Evolutionary conservation across 805 yeast genomes (phyloP), one percentile per base, ranked within the genome.

Genomic region (Metschnikowia gelsemii): DNA sequence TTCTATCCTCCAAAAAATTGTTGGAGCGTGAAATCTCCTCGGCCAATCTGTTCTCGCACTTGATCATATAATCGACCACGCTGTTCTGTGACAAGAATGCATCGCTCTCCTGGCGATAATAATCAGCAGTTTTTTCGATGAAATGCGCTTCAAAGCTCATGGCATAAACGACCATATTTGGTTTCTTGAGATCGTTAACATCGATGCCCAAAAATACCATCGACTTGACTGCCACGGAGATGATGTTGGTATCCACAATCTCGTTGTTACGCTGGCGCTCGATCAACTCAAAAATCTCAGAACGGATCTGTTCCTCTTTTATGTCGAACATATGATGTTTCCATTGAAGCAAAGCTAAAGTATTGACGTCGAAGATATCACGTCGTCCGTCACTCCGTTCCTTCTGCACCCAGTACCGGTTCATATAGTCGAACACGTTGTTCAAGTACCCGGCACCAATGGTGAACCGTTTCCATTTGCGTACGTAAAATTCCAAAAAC

Each of bases 341-440:
- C 99, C 99, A 93, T 35, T 87, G 82, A 51, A 89, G 73, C 38
- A 91, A 69, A 38, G 96, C 85, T 49, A 93, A 71, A 4, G 96
- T 88, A 59, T 89, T 83, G 17, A 95, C 95, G 63, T 93, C 99
- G 62, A 81, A 88, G 33, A 93, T 82, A 56, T 87, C 89, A 49
- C 89, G 76, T 56, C 87, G 79, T 13, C 97, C 97, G 60, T 91
- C 97, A 31, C 88, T 84, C 57, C 98, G 77, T 64, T 91, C 98
- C 58, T 95, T 90, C 54, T 85, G 86, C 32, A 95, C 96, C 99
- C 99, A 93, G 65, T 91, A 93, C 47, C 98, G 78, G 64, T 93
- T 93, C 78, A 93, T 81, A 64, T 93, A 93, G 61, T 91, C 96
- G 57, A 93, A 87, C 5, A 95, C 90, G 60, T 95, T 93, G 62